Evolutionary conservation across 2,329 filamentous ascomycete genomes (phyloP), one percentile per base, ranked within the genome.

Genomic region (Nemania sp.): DNA sequence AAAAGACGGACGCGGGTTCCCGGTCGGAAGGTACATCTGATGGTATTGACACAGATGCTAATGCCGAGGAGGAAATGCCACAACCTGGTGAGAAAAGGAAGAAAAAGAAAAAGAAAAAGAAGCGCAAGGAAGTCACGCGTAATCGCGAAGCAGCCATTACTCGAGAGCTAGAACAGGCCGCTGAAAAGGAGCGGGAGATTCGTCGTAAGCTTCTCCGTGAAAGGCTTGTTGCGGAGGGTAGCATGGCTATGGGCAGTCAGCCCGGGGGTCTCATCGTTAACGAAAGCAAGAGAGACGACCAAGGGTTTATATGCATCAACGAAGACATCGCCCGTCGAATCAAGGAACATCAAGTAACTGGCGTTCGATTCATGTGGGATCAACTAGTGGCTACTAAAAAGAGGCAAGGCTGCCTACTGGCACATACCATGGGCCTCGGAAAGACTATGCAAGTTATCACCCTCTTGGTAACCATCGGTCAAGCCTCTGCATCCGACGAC

Each of bases 391-490:
- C 87, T 57, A 72, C 78, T 1, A 77, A 81, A 3, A 77, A 79
- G 5, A 81, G 82, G 17, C 87, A 92, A 73, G 92, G 92, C 2
- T 96, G 91, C 71, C 81, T 96, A 12, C 80, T 97, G 18, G 90
- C 92, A 5, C 92, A 97, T 73, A 91, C 90, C 0, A 97, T 97
- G 92, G 93, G 93, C 1, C 77, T 97, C 2, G 92, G 92, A 15
- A 97, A 97, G 77, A 96, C 92, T 0, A 92, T 96, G 88, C 92
- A 97, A 77, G 85, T 92, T 5, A 91, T 97, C 60, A 90, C 91
- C 0, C 78, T 97, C n/a, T 82, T 97, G 5, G 83, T 90, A 15
- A 87, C 90, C 0, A 84, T 97, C 62, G 81, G 87, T 4, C 83
- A 90, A 66, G 85, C 91, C 2, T 81, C 86, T 3, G 72, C 73